phyloP scores from a whole-genome alignment of 768 basidiomycete species.

The Macrolepiota albuminosa region DNA sequence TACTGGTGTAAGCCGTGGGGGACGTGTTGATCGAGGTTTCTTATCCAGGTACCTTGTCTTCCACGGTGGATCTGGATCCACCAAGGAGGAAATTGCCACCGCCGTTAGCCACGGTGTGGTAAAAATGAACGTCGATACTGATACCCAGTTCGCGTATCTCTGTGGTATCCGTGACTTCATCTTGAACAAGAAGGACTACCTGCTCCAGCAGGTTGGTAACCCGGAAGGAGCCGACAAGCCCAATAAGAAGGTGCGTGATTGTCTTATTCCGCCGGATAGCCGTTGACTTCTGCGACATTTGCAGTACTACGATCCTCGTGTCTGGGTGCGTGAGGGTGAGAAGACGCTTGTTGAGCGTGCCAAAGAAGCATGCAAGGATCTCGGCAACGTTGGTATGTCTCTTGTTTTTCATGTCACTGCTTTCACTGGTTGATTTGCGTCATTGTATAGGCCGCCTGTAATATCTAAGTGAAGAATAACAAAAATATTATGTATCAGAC shows the following conservation, averaged over 20 bases:
- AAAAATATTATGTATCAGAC: not conserved
- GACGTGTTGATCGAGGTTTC: not conserved
- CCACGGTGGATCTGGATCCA: conserved; percentile 99
- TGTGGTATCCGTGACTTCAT: conserved; percentile 87
- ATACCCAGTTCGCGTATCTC: conserved; percentile 91
- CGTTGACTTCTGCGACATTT: conserved; percentile 2
- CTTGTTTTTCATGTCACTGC: not conserved
- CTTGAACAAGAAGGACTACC: conserved; percentile 79
- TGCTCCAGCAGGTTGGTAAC: conserved; percentile 91
- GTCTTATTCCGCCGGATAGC: not conserved
- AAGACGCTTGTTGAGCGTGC: conserved; percentile 86
- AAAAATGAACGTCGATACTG: conserved; percentile 99
- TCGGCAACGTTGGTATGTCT: conserved; percentile 53
- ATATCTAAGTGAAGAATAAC: not conserved
- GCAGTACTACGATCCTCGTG: conserved; percentile 90
- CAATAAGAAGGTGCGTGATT: conserved; percentile 84
- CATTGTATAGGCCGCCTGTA: not conserved
- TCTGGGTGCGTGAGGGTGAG: conserved; percentile 98
- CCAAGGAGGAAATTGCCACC: conserved; percentile 90
- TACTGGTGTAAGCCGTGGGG: conserved; percentile 5
- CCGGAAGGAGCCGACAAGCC: conserved; percentile 96
- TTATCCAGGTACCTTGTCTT: conserved; percentile 86
- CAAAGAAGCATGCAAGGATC: conserved; percentile 89
- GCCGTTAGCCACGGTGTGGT: conserved; percentile 92
- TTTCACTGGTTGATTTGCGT: not conserved